These are phyloP conservation scores for Naganishia friedmannii DNA, from an alignment of 768 basidiomycete genomes.

Conservation along the genomic window DNA sequence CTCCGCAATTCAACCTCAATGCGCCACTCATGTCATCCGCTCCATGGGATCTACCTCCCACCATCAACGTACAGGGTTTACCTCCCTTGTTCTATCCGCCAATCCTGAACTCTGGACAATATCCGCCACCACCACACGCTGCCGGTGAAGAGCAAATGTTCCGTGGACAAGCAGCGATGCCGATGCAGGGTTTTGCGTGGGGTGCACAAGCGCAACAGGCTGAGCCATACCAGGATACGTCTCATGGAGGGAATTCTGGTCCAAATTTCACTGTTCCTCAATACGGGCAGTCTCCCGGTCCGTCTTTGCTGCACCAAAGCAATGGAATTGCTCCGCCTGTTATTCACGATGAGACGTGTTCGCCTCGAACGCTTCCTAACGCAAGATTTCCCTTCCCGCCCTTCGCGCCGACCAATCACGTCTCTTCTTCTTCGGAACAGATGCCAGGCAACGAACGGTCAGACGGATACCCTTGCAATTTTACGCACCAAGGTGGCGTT, in stretches of 20 bases:
- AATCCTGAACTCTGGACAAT: background rate
- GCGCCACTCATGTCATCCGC: background rate
- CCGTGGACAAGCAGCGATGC: background rate
- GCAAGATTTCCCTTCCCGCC: slow-evolving; percentile 3
- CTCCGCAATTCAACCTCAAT: background rate
- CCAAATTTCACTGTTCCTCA: background rate
- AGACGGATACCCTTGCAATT: background rate
- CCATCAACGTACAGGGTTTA: background rate
- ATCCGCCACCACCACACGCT: background rate
- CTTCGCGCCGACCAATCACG: background rate
- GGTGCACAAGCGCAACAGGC: slow-evolving; percentile 1
- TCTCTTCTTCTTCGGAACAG: background rate
- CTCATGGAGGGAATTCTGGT: background rate
- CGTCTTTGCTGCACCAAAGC: background rate
- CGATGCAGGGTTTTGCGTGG: slow-evolving; percentile 1
- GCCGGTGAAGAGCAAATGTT: background rate
- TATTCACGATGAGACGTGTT: background rate
- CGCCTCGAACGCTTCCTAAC: slow-evolving; percentile 4
- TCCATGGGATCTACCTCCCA: background rate
- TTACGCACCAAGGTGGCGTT: background rate
- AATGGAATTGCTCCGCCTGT: background rate
- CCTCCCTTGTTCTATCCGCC: slow-evolving; percentile 2
- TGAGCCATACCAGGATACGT: background rate
- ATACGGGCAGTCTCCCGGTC: background rate
- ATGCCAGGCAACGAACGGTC: background rate